These are phyloP conservation scores for Marasmius sp. DNA, from an alignment of 1,284 basidiomycete genomes.

Conservation along the genomic window DNA sequence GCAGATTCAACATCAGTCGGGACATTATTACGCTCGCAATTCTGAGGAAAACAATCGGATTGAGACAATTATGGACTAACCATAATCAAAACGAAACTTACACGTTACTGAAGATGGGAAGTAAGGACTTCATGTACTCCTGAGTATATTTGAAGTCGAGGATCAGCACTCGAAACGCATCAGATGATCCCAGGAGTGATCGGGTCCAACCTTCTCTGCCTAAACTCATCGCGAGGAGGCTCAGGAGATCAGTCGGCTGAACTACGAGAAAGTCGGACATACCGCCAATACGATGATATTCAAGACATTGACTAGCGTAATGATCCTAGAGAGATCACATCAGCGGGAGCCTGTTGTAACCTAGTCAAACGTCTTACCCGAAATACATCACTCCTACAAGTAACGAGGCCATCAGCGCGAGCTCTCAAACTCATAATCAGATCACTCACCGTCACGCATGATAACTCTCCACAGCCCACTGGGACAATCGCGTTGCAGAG, in stretches of 20 bases:
- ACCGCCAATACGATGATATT: constrained; percentile 8
- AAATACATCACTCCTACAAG: constrained; percentile 6
- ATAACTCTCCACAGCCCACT: background rate
- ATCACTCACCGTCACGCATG: constrained; percentile 7
- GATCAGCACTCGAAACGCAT: background rate
- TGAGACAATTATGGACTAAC: background rate
- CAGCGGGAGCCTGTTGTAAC: background rate
- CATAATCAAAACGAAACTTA: background rate
- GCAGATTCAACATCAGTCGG: constrained; percentile 6
- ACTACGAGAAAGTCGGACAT: background rate
- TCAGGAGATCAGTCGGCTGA: background rate
- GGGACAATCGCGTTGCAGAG: background rate
- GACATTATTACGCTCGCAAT: constrained; percentile 6
- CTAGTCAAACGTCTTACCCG: background rate
- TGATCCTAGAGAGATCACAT: background rate
- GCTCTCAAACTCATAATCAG: background rate
- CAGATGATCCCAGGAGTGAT: background rate
- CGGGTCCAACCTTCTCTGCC: background rate
- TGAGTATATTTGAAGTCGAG: background rate
- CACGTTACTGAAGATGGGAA: constrained; percentile 8
- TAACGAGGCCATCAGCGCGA: background rate
- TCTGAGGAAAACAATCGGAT: background rate
- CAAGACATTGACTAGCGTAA: background rate
- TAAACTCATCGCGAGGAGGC: background rate
- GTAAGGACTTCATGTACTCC: constrained; percentile 6